phyloP scores from a whole-genome alignment of 805 yeast genomes.

The Brettanomyces custersianus region DNA sequence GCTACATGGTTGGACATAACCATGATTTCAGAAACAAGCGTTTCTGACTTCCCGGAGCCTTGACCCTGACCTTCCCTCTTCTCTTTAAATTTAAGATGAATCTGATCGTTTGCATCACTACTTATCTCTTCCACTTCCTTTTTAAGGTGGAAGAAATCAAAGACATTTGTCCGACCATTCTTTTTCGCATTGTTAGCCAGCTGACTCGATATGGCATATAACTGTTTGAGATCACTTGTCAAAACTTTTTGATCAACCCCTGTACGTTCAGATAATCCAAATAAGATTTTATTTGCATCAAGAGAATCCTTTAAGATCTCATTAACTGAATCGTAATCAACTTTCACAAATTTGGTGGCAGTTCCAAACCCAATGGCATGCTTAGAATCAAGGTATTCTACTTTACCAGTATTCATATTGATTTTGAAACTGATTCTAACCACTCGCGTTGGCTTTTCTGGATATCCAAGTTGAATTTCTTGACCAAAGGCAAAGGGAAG shows the following conservation, averaged over 20 bases:
- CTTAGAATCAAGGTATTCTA: conserved; percentile 14
- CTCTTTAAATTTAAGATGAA: conserved; percentile 17
- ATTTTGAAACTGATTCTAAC: conserved; percentile 31
- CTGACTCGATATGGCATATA: conserved; percentile 25
- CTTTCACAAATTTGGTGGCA: conserved; percentile 37
- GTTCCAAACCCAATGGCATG: conserved; percentile 30
- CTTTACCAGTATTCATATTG: conserved; percentile 13
- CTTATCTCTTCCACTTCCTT: conserved; percentile 15
- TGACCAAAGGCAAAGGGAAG: conserved; percentile 50
- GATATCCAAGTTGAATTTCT: conserved; percentile 32
- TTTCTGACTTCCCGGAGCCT: conserved; percentile 37
- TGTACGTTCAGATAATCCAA: conserved; percentile 3
- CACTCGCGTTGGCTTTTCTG: conserved; percentile 37
- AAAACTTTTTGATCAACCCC: conserved; percentile 5
- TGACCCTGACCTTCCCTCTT: conserved; percentile 3
- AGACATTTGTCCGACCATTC: conserved; percentile 27
- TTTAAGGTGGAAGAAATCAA: conserved; percentile 13
- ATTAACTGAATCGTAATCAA: conserved; percentile 62
- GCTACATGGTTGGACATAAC: conserved; percentile 61
- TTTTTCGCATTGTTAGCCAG: conserved; percentile 24
- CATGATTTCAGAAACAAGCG: conserved; percentile 80
- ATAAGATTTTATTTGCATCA: conserved; percentile 5
- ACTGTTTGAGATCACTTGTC: conserved; percentile 26
- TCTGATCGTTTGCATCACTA: conserved; percentile 16
- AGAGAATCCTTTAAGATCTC: conserved; percentile 27